Percentiles rank a stretch among this genome's conserved stretches.
These are phyloP conservation scores for Phytophthora pistaciae DNA, from an alignment of 352 stramenopile genomes.

Conservation along the genomic window DNA sequence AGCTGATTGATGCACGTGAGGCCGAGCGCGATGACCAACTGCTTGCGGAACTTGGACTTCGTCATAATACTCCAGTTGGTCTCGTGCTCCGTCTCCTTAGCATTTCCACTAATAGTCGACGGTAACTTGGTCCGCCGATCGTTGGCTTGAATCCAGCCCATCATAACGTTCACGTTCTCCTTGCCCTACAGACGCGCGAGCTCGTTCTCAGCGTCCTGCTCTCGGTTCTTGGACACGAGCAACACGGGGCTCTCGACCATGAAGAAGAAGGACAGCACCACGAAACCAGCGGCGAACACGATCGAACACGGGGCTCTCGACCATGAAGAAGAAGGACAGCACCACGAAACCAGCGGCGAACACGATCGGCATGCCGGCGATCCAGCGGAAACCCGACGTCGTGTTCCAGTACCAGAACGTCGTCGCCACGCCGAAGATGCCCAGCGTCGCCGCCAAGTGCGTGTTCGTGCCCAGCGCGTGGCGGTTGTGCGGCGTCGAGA, in stretches of 20 bases:
- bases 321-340: constrained; percentile 44
- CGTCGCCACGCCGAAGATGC: constrained; percentile 48
- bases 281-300: constrained; percentile 33
- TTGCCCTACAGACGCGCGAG: constrained; percentile 43
- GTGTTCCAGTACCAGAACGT: constrained; percentile 68
- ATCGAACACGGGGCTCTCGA: constrained; percentile 57
- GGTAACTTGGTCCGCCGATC: constrained; percentile 33
- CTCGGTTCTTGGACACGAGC: constrained; percentile 34
- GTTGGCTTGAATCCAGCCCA: constrained; percentile 39
- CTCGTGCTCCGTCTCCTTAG: constrained; percentile 27
- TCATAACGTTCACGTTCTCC: constrained; percentile 41
- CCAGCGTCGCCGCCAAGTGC: constrained; percentile 54
- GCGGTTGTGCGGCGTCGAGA: constrained; percentile 52
- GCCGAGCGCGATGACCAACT: constrained; percentile 49
- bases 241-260: constrained; percentile 59
- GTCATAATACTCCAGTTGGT: constrained; percentile 30
- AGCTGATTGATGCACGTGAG: constrained; percentile 62
- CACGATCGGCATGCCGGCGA: constrained; percentile 48
- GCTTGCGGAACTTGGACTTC: constrained; percentile 38
- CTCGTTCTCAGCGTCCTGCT: constrained; percentile 29
- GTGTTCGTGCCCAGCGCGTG: constrained; percentile 43
- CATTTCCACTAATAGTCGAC: constrained; percentile 9
- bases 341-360: constrained; percentile 36
- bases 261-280: constrained; percentile 39
- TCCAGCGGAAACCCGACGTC: constrained; percentile 57